These are phyloP conservation scores for Haplosporangium sp. DNA, from an alignment of 371 early-diverging fungal species.

Conservation along the genomic window DNA sequence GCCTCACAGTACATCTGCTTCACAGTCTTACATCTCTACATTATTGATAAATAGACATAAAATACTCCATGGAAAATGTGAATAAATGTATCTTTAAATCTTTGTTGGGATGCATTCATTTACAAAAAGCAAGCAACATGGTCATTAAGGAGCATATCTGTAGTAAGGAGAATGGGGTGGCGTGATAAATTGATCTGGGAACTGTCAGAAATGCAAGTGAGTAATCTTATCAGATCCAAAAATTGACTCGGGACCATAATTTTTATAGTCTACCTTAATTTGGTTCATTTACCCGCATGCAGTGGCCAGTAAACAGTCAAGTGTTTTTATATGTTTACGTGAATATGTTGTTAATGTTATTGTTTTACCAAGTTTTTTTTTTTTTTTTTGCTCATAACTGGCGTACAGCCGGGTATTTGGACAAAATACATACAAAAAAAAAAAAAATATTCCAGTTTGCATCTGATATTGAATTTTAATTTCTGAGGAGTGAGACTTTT, in stretches of 20 bases:
- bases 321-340: too few species aligned
- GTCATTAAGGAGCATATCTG: too few species aligned
- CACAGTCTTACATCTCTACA: too few species aligned
- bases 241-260: conserved; percentile 32
- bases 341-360: neutral
- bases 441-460: neutral
- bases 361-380: neutral
- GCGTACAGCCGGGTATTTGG: neutral
- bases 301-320: neutral
- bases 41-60: too few species aligned
- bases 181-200: conserved; percentile 14
- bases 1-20: too few species aligned
- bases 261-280: neutral
- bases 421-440: neutral
- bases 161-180: neutral
- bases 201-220: neutral
- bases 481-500: neutral
- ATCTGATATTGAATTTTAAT: conserved; percentile 19
- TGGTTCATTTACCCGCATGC: neutral
- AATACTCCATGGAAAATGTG: too few species aligned
- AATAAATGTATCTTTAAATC: neutral
- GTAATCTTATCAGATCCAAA: conserved; percentile 46
- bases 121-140: too few species aligned
- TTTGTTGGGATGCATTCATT: neutral
- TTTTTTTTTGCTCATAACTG: too few species aligned